phyloP scores from a whole-genome alignment of 495 filamentous ascomycete genomes.

The Polyplosphaeria fusca region DNA sequence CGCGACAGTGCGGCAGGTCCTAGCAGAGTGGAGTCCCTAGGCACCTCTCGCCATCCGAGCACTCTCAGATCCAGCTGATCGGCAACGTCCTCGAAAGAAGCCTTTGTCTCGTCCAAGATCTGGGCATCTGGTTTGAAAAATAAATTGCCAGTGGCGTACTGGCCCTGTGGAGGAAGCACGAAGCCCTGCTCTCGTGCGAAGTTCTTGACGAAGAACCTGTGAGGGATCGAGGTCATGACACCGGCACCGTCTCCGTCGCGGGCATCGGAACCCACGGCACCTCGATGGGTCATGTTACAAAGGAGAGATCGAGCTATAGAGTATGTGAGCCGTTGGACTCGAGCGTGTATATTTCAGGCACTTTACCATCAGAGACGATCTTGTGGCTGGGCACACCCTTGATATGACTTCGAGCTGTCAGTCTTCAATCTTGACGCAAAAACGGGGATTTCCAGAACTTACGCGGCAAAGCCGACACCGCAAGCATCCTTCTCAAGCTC shows the following conservation, averaged over 20 bases:
- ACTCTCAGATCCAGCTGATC: slow-evolving; percentile 82
- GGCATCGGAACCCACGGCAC: slow-evolving; percentile 95
- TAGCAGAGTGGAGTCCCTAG: slow-evolving; percentile 85
- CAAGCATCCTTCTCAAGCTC: slow-evolving; percentile 98
- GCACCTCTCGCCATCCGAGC: slow-evolving; percentile 95
- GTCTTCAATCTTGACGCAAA: background rate
- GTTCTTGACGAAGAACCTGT: slow-evolving; percentile 98
- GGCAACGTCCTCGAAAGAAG: slow-evolving; percentile 87
- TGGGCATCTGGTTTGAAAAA: slow-evolving; percentile 98
- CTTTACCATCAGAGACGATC: slow-evolving; percentile 96
- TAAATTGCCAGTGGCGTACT: slow-evolving; percentile 96
- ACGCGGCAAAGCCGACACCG: slow-evolving; percentile 99
- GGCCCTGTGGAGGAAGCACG: slow-evolving; percentile 79
- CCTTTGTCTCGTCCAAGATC: slow-evolving; percentile 79
- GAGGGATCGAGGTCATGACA: slow-evolving; percentile 98
- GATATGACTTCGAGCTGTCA: slow-evolving; percentile 66
- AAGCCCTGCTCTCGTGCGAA: slow-evolving; percentile 87
- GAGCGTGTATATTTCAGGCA: background rate
- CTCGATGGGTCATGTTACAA: slow-evolving; percentile 99
- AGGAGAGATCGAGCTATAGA: slow-evolving; percentile 78
- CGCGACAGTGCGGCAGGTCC: slow-evolving; percentile 90
- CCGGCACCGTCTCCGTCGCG: slow-evolving; percentile 97
- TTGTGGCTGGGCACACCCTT: slow-evolving; percentile 98
- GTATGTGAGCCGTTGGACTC: slow-evolving; percentile 10
- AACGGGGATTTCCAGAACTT: slow-evolving; percentile 42